Evolutionary conservation across 1,284 basidiomycete species (phyloP), one percentile per base, ranked within the genome.

Genomic region (Tilletiopsis washingtonensis): DNA sequence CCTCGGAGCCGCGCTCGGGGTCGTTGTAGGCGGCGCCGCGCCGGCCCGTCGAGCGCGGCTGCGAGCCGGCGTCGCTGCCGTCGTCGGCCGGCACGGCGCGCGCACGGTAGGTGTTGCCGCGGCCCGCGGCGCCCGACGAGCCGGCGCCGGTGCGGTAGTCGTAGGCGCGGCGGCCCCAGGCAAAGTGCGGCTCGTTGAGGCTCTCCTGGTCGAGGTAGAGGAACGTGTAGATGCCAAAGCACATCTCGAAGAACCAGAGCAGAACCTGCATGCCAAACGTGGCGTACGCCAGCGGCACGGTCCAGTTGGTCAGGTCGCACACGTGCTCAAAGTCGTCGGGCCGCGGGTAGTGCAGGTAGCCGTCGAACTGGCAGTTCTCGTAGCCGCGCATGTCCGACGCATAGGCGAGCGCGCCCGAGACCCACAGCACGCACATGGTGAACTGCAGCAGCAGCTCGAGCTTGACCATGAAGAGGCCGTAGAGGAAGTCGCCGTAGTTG

Each of bases 161-260:
- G 57, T 67, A 73, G 7, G 69, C 70, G 14, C 70, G 46, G 1
- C 64, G 42, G 21, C 70, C 70, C 70, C 70, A 73, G 20, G 65
- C 59, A 40, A 66, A 73, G 52, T 67, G 62, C 4, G 65, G 63
- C 50, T 73, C 70, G 51, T 64, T 68, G 86, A 72, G 43, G 4
- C 51, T 85, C 82, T 75, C 74, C 51, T 75, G 74, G 39, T 75
- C 74, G 39, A 74, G 54, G 49, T 67, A 69, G 12, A 75, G 61
- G 51, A 75, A 73, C 49, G 67, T 69, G 61, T 75, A 75, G 20
- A 60, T 32, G 9, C 57, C 61, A 40, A 68, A 58, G 4, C 64
- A 36, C 9, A 52, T 15, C 48, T 69, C 69, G 47, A 73, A 51
- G 20, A 57, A 58, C 36, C 65, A 69, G 20, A 74, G 61, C 14